phyloP scores from a whole-genome alignment of 1,139 yeast genomes.

The Taphrina betulina region DNA sequence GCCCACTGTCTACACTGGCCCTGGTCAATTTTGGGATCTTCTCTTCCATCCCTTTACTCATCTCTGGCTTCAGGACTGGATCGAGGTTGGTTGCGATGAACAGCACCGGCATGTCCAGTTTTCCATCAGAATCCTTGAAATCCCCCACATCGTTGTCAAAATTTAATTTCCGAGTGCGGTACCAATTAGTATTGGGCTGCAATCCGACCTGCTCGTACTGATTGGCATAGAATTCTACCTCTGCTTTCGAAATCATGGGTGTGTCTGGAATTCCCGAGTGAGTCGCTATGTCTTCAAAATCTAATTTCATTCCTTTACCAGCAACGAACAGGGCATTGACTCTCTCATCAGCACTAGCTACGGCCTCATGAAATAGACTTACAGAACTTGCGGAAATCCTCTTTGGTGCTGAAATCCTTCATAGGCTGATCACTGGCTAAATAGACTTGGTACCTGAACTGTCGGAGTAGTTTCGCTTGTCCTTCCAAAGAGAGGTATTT shows the following conservation, averaged over 20 bases:
- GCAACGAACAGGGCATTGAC: conserved; percentile 23
- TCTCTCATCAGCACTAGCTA: not conserved
- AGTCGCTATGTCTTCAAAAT: conserved; percentile 5
- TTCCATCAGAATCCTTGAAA: conserved; percentile 3
- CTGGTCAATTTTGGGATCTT: conserved; percentile 6
- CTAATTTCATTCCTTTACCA: conserved; percentile 23
- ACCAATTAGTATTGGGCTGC: conserved; percentile 16
- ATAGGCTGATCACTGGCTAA: conserved; percentile 20
- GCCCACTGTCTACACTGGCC: conserved; percentile 14
- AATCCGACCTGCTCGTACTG: conserved; percentile 16
- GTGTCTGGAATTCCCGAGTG: not conserved
- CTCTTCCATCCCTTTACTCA: conserved; percentile 18
- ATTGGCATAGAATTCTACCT: conserved; percentile 5
- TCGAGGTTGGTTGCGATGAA: conserved; percentile 26
- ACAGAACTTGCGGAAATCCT: conserved; percentile 23
- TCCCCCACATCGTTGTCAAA: conserved; percentile 19
- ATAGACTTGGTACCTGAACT: conserved; percentile 26
- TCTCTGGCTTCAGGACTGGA: conserved; percentile 26
- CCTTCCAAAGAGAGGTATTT: conserved; percentile 20
- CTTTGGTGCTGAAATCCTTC: conserved; percentile 16
- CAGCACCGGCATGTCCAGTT: conserved; percentile 14
- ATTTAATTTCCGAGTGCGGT: conserved; percentile 25
- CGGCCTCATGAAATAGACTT: not conserved
- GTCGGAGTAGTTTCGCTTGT: conserved; percentile 10
- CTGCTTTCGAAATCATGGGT: conserved; percentile 5